These are phyloP conservation scores for Didymosphaeria variabile DNA, from an alignment of 2,329 filamentous ascomycete species.

Conservation along the genomic window DNA sequence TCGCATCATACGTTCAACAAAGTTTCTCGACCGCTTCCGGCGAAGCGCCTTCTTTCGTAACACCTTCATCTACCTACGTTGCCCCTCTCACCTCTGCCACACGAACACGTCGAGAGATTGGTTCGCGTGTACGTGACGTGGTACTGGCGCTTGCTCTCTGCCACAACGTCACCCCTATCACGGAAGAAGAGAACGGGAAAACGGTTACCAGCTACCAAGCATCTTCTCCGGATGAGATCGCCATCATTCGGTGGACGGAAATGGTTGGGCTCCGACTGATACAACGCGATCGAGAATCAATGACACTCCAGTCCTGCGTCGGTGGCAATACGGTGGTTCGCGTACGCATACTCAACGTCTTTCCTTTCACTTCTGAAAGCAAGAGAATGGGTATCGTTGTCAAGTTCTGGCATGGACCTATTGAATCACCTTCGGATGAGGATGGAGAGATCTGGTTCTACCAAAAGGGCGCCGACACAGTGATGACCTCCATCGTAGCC, in stretches of 20 bases:
- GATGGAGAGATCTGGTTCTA: constrained; percentile 95
- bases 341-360: constrained; percentile 90
- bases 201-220: constrained; percentile 89
- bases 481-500: constrained; percentile 95
- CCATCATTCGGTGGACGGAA: constrained; percentile 96
- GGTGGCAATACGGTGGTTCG: constrained; percentile 79
- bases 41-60: constrained; percentile 64
- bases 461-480: constrained; percentile 97
- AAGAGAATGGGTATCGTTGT: constrained; percentile 99
- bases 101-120: constrained; percentile 90
- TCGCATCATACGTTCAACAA: constrained; percentile 83
- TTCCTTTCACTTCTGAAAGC: constrained; percentile 96
- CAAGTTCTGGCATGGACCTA: constrained; percentile 69
- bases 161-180: constrained; percentile 95
- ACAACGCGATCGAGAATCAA: constrained; percentile 86
- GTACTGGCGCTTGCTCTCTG: constrained; percentile 91
- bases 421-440: constrained; percentile 56
- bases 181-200: constrained; percentile 81
- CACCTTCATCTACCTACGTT: constrained; percentile 76
- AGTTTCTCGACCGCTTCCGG: constrained; percentile 68
- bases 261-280: constrained; percentile 85
- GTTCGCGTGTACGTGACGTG: constrained; percentile 89
- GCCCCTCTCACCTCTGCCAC: constrained; percentile 72
- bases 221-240: constrained; percentile 96
- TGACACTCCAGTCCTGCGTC: constrained; percentile 80